Evolutionary conservation across 2,329 filamentous ascomycete genomes (phyloP), one percentile per base, ranked within the genome.

Genomic region (Fusarium newnesense): DNA sequence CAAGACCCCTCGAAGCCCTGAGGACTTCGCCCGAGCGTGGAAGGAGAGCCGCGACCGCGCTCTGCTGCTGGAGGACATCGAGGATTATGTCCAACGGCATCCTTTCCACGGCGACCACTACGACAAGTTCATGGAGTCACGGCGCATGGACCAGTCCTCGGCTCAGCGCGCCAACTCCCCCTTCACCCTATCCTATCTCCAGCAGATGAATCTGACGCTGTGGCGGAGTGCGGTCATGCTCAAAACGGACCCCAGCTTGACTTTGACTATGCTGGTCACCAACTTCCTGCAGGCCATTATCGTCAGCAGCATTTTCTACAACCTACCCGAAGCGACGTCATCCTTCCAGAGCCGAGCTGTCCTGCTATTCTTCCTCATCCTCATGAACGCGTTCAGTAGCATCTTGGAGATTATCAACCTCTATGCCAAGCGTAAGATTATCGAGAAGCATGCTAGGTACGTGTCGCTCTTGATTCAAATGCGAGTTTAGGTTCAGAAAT

Each of bases 21-120:
- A 82, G 10, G 82, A 83, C 39, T 83, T 83, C 39, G 80, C 80
- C 4, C 72, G 78, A 26, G 74, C 72, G 11, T 83, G 82, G 82
- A 79, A 77, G 49, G 43, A 52, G 13, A 81, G 80, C 39, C 8
- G 53, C 0, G 46, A 73, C 8, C 76, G 79, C 9, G 75, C 71
- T 10, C 66, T 64, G 10, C 72, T 83, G 21, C 69, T 78, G n/a
- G 74, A 67, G 1, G 80, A 81, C 5, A 77, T 79, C 32, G 78
- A 82, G 13, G 70, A 79, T 7, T 83, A 81, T 42, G 19, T 75
- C 21, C 42, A 67, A 12, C 62, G 63, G 24, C 67, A 78, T 49
- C 75, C 76, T 5, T 77, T 79, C 32, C 73, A 67, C 34, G 77
- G 77, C n/a, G 67, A 77, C 36, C 64, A 78, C n/a, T 68, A 76